A percentile compares a stretch with the other conserved stretches of the same genome.
Conservation (phyloP, 2,329 filamentous ascomycete genomes). For the Camptophora hylomeconis region DNA sequence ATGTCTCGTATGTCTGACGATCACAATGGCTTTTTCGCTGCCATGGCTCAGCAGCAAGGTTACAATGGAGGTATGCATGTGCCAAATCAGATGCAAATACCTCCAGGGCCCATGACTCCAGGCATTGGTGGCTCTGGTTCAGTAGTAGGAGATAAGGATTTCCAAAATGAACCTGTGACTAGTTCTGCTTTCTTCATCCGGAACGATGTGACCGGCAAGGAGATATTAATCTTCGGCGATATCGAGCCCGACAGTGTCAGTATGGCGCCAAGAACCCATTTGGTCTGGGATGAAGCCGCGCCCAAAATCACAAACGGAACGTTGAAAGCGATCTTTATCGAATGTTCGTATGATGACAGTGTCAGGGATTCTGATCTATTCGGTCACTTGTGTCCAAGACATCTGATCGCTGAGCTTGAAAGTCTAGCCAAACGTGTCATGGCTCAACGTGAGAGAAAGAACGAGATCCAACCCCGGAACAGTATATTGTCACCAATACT, state of each 20-base stretch:
- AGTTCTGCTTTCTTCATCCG: conserved; percentile 91
- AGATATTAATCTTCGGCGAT: conserved; percentile 89
- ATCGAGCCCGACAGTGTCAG: conserved; percentile 86
- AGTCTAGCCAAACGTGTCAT: conserved; percentile 59
- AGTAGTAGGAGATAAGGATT: conserved; percentile 11
- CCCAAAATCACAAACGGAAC: conserved; percentile 63
- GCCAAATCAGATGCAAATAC: conserved; percentile 5
- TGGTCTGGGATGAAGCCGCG: conserved; percentile 79
- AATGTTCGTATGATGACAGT: conserved; percentile 82
- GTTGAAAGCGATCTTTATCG: conserved; percentile 77
- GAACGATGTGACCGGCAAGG: conserved; percentile 53
- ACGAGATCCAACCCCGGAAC: too few species aligned
- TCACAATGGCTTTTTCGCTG: conserved; percentile 15
- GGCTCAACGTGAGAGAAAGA: too few species aligned
- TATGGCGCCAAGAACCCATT: conserved; percentile 63
- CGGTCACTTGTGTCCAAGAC: conserved; percentile 75
- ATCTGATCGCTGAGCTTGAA: conserved; percentile 66
- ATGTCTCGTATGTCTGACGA: conserved; percentile 16
- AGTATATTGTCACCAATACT: too few species aligned
- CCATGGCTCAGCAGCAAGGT: conserved; percentile 12
- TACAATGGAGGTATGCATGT: conserved; percentile 7
- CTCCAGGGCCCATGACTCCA: conserved; percentile 11
- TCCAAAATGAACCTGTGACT: conserved; percentile 43
- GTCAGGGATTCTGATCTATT: conserved; percentile 68
- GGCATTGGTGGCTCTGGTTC: conserved; percentile 7